Conservation (phyloP, 2,329 filamentous ascomycete species). For the Ophiostoma australiae region DNA sequence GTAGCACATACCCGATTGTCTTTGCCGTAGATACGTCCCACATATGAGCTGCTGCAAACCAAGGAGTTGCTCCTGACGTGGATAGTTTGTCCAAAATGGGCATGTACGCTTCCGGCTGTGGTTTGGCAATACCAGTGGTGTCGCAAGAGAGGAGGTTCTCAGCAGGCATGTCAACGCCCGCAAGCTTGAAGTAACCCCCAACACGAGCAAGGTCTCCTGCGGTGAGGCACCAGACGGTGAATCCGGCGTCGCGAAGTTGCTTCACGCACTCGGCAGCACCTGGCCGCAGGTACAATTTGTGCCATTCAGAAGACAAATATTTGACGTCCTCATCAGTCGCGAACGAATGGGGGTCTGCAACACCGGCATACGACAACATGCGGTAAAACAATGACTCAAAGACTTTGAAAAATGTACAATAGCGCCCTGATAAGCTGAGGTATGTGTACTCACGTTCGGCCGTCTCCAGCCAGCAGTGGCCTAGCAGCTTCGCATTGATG, state of each 20-base stretch:
- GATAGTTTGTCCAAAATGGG: neutral
- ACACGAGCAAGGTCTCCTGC: neutral
- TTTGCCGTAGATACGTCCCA: neutral
- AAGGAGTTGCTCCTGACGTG: neutral
- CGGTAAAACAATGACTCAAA: neutral
- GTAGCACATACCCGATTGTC: neutral
- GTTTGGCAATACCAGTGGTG: neutral
- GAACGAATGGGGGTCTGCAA: neutral
- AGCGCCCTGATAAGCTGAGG: neutral
- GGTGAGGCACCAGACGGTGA: constrained; percentile 1
- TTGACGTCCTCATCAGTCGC: neutral
- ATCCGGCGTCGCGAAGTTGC: neutral
- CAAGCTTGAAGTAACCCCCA: neutral
- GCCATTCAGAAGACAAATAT: neutral
- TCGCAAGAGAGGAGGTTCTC: constrained; percentile 1
- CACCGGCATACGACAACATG: neutral
- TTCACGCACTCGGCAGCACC: neutral
- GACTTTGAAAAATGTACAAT: neutral
- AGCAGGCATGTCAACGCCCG: neutral
- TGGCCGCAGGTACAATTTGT: neutral
- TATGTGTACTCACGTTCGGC: neutral
- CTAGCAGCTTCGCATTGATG: constrained; percentile 1
- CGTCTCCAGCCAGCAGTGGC: neutral
- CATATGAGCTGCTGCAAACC: neutral
- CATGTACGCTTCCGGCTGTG: neutral